Conservation (phyloP, 2,329 filamentous ascomycete species). For the Dryadomyces quercivorus region DNA sequence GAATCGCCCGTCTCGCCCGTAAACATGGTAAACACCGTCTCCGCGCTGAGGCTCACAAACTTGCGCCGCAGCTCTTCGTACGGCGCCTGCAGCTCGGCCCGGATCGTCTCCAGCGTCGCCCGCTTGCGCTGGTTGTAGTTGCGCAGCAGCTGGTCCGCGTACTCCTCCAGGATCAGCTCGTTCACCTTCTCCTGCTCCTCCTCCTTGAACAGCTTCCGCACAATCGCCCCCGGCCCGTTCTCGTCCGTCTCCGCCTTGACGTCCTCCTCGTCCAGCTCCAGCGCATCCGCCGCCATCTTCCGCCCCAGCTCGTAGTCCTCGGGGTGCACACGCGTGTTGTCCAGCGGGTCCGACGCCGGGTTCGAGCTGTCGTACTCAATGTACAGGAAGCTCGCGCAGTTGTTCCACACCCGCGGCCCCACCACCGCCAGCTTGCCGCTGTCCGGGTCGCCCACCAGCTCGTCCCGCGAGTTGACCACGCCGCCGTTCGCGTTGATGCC, state of each 20-base stretch:
- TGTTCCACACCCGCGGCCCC: constrained; percentile 85
- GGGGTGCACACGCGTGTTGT: constrained; percentile 93
- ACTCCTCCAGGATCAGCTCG: constrained; percentile 90
- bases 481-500: constrained; percentile 88
- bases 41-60: constrained; percentile 56
- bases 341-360: constrained; percentile 75
- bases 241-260: constrained; percentile 90
- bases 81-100: constrained; percentile 79
- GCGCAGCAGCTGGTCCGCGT: constrained; percentile 85
- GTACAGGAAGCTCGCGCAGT: constrained; percentile 90
- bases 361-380: constrained; percentile 80
- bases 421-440: constrained; percentile 68
- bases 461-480: constrained; percentile 68
- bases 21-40: constrained; percentile 91
- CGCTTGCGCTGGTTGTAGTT: constrained; percentile 93
- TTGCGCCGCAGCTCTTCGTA: constrained; percentile 87
- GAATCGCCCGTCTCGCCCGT: constrained; percentile 85
- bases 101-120: constrained; percentile 90
- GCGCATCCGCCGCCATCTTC: constrained; percentile 95
- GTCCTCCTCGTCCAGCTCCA: constrained; percentile 95
- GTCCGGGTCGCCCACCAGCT: constrained; percentile 80
- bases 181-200: constrained; percentile 92
- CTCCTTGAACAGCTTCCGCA: constrained; percentile 89
- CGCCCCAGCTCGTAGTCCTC: constrained; percentile 97
- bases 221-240: constrained; percentile 78